Evolutionary conservation across 257 asterid genomes (phyloP).

Genomic region (Fraxinus excelsior): DNA sequence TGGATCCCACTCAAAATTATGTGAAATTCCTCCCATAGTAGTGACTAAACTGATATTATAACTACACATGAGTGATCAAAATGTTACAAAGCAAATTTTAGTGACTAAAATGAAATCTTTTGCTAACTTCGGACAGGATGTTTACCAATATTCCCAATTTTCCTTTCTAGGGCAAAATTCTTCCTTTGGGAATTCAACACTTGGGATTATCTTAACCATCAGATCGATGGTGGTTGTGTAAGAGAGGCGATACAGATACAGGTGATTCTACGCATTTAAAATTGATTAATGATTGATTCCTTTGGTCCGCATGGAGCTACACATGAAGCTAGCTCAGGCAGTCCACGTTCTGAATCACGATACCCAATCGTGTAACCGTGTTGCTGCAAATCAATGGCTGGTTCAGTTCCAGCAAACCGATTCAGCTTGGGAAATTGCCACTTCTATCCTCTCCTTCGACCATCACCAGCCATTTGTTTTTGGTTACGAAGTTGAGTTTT

Average conservation of each 20-base stretch:
- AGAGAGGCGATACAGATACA: not conserved
- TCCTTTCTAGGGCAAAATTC: not conserved
- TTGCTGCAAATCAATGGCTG: conserved; percentile 95
- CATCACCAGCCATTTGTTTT: conserved; percentile 43
- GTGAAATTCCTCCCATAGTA: too few species aligned
- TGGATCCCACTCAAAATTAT: too few species aligned
- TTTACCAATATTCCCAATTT: not conserved
- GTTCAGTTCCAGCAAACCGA: conserved; percentile 82
- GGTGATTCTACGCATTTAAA: conserved; percentile 3
- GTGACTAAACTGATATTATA: too few species aligned
- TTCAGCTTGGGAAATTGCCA: conserved; percentile 87
- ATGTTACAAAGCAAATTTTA: too few species aligned
- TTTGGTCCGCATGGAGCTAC: conserved; percentile 52
- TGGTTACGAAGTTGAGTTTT: conserved; percentile 71
- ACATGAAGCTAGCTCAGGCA: conserved; percentile 79
- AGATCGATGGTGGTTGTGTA: conserved; percentile 1
- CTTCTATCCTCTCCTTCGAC: conserved; percentile 74
- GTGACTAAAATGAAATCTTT: not conserved
- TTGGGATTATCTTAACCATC: conserved; percentile 2
- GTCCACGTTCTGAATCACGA: conserved; percentile 92
- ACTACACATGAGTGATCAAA: not conserved
- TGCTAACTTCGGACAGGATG: not conserved
- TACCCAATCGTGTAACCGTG: conserved; percentile 74
- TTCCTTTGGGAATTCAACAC: conserved; percentile 1
- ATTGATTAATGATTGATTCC: conserved; percentile 2